Conservation (phyloP, 177 flowering plant genomes). For the Vitis hybrid region DNA sequence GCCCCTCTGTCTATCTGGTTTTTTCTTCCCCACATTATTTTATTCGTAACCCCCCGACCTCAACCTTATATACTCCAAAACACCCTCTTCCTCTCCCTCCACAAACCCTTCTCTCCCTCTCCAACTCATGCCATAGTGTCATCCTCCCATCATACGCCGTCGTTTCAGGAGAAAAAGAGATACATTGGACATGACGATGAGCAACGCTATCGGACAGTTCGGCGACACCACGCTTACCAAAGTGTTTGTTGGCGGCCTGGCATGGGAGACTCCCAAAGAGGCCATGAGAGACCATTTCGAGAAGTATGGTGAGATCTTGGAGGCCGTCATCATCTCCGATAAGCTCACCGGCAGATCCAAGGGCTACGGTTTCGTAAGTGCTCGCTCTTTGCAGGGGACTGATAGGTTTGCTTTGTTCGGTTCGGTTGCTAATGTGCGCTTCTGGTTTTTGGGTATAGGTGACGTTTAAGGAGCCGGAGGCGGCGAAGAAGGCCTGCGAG, state of each 20-base stretch:
- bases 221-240: constrained; percentile 88
- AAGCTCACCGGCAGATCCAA: constrained; percentile 92
- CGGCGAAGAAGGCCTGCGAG: constrained; percentile 90
- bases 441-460: constrained; percentile 47
- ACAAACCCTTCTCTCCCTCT: constrained; percentile 9
- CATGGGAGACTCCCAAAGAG: constrained; percentile 96
- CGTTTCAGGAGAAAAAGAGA: no score
- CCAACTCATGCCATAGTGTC: neutral
- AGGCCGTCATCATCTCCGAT: constrained; percentile 92
- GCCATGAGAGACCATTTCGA: constrained; percentile 78
- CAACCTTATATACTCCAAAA: neutral
- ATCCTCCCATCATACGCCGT: no score
- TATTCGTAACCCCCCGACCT: neutral
- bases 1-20: constrained; percentile 30
- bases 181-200: constrained; percentile 19
- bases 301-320: constrained; percentile 86
- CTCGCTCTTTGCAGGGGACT: no score
- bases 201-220: constrained; percentile 31
- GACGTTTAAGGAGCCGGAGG: constrained; percentile 87
- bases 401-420: neutral
- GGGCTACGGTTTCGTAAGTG: constrained; percentile 95
- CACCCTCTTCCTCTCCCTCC: neutral
- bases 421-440: neutral
- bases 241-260: constrained; percentile 95
- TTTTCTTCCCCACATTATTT: constrained; percentile 3